phyloP scores from a whole-genome alignment of 768 basidiomycete genomes.

The Lactifluus echinatus region DNA sequence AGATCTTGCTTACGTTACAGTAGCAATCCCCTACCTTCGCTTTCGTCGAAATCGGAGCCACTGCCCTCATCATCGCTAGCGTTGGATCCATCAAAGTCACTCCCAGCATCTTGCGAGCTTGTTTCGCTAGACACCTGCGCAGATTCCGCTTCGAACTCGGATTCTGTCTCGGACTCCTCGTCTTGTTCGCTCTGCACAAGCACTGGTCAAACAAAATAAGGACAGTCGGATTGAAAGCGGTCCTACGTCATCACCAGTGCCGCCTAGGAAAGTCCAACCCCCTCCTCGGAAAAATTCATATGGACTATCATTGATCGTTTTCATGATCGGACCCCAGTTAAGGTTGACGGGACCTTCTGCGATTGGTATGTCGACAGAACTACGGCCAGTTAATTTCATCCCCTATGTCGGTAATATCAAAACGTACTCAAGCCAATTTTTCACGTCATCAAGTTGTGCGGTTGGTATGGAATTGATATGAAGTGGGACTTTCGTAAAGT shows the following conservation, averaged over 20 bases:
- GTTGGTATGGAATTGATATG: slow-evolving; percentile 97
- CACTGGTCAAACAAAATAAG: neutral
- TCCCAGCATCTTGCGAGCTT: slow-evolving; percentile 36
- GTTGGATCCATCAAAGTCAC: slow-evolving; percentile 45
- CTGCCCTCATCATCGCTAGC: slow-evolving; percentile 52
- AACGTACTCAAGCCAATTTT: slow-evolving; percentile 96
- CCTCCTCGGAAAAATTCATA: slow-evolving; percentile 92
- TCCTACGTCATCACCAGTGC: slow-evolving; percentile 52
- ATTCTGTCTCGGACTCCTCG: slow-evolving; percentile 60
- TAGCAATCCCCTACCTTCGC: slow-evolving; percentile 39
- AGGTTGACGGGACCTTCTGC: slow-evolving; percentile 94
- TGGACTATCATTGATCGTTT: slow-evolving; percentile 93
- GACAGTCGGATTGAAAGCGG: neutral
- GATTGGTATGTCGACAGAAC: slow-evolving; percentile 94
- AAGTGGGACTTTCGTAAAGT: slow-evolving; percentile 84
- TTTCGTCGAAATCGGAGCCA: slow-evolving; percentile 59
- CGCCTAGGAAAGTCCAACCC: slow-evolving; percentile 91
- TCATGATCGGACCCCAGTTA: slow-evolving; percentile 99
- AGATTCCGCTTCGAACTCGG: slow-evolving; percentile 40
- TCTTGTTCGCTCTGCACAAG: slow-evolving; percentile 44
- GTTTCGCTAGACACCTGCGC: slow-evolving; percentile 34
- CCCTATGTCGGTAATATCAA: neutral
- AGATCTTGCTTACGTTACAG: slow-evolving; percentile 10
- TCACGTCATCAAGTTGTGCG: slow-evolving; percentile 88
- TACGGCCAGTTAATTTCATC: slow-evolving; percentile 27